phyloP scores from a whole-genome alignment of 2,329 filamentous ascomycete species.

The Dactylellina drechsleri region DNA sequence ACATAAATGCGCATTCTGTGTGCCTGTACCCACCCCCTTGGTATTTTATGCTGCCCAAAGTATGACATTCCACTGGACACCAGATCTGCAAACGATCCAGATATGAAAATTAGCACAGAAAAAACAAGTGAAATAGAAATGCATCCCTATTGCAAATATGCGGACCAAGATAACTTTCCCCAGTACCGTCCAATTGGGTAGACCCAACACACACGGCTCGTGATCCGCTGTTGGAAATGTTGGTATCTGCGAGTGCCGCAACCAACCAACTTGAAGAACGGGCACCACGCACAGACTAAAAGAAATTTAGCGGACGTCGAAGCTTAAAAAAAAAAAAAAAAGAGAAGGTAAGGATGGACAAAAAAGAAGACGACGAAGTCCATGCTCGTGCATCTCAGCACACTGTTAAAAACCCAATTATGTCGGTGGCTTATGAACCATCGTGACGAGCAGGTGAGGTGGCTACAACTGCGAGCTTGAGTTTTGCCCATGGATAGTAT shows the following conservation, averaged over 20 bases:
- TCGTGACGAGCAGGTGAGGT: too few relatives aligned
- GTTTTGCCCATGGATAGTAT: too few relatives aligned
- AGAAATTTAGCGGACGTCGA: neutral
- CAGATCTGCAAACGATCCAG: neutral
- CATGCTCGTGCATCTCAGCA: neutral
- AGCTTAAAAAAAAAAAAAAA: neutral
- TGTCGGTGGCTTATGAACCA: too few relatives aligned
- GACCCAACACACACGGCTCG: slow-evolving; percentile 46
- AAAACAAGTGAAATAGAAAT: neutral
- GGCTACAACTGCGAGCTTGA: too few relatives aligned
- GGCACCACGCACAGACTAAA: slow-evolving; percentile 32
- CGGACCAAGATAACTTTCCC: slow-evolving; percentile 18
- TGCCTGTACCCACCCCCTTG: slow-evolving; percentile 25
- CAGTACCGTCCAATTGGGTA: slow-evolving; percentile 23
- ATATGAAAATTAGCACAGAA: neutral
- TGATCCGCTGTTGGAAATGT: slow-evolving; percentile 50
- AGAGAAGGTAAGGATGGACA: neutral
- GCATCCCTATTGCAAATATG: neutral
- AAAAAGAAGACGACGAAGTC: too few relatives aligned
- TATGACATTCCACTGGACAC: neutral
- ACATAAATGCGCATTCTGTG: slow-evolving; percentile 11
- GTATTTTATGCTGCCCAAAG: slow-evolving; percentile 25
- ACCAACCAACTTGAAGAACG: slow-evolving; percentile 22
- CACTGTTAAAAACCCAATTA: neutral
- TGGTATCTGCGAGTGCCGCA: slow-evolving; percentile 22